phyloP scores from a whole-genome alignment of 495 filamentous ascomycete species.

The Xylaria scruposa region DNA sequence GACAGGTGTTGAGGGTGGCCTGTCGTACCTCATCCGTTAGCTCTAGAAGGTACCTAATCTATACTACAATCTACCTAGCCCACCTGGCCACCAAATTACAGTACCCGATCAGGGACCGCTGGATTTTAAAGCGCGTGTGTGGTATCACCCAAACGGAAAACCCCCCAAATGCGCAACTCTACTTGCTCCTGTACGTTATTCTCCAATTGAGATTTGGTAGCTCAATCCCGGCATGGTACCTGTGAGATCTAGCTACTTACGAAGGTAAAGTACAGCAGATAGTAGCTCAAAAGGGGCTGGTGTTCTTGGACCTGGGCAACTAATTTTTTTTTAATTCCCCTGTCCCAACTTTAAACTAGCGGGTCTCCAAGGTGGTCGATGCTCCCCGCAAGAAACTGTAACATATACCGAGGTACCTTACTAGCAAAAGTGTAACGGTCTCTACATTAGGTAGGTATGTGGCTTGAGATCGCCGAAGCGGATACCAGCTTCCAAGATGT shows the following conservation, averaged over 20 bases:
- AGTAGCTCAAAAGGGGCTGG: slow-evolving; percentile 13
- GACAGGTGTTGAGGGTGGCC: slow-evolving; percentile 18
- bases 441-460: neutral
- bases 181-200: neutral
- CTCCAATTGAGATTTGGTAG: slow-evolving; percentile 14
- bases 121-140: slow-evolving; percentile 9
- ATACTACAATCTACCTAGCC: slow-evolving; percentile 14
- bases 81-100: slow-evolving; percentile 3
- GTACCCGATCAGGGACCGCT: slow-evolving; percentile 11
- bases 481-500: neutral
- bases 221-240: slow-evolving; percentile 3
- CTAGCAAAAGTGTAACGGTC: neutral
- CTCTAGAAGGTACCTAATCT: slow-evolving; percentile 14
- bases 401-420: neutral
- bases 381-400: slow-evolving; percentile 6
- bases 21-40: slow-evolving; percentile 6
- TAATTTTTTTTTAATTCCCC: slow-evolving; percentile 16
- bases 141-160: slow-evolving; percentile 5
- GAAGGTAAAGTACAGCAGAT: neutral
- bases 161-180: neutral
- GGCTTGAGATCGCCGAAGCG: neutral
- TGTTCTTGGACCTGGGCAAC: neutral
- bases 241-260: neutral
- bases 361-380: neutral
- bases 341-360: neutral